A percentile compares a stretch with the other conserved stretches of the same genome.
Evolutionary conservation across 768 basidiomycete species (phyloP).

Genomic region (Leccinellum rugosiceps): DNA sequence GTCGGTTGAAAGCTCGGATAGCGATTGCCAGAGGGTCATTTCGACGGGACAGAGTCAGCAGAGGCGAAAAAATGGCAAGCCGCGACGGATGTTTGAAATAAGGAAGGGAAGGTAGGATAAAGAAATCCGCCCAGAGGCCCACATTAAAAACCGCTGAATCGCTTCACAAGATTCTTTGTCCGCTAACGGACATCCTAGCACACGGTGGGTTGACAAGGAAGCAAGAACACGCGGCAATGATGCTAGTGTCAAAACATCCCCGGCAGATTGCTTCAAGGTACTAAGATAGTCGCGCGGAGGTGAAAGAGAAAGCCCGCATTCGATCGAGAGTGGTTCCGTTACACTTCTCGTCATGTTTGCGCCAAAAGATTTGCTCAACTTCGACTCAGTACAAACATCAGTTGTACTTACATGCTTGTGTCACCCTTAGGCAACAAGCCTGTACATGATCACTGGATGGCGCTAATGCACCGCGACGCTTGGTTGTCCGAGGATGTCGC

Average conservation of each 20-base stretch:
- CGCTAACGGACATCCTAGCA: conserved; percentile 6
- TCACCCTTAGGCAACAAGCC: background rate
- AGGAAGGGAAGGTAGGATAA: background rate
- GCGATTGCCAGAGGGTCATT: conserved; percentile 44
- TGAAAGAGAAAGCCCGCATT: conserved; percentile 4
- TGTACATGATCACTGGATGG: background rate
- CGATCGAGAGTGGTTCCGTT: conserved; percentile 6
- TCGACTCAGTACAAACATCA: background rate
- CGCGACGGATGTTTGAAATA: background rate
- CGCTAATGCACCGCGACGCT: background rate
- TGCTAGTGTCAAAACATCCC: background rate
- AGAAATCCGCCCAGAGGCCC: background rate
- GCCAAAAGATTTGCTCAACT: conserved; percentile 1
- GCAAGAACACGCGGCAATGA: conserved; percentile 14
- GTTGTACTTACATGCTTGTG: background rate
- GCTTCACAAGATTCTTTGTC: conserved; percentile 14
- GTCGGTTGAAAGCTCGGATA: conserved; percentile 35
- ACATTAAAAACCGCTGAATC: conserved; percentile 13
- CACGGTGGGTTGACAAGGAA: conserved; percentile 10
- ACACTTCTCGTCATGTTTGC: background rate
- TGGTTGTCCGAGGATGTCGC: conserved; percentile 18
- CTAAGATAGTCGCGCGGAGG: conserved; percentile 10
- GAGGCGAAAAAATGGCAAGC: background rate
- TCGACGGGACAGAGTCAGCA: background rate
- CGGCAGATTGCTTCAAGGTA: conserved; percentile 19